A percentile compares a stretch with the other conserved stretches of the same genome.
Evolutionary conservation across 148 eudicot genomes (phyloP).

Genomic region (Bassia scoparia): DNA sequence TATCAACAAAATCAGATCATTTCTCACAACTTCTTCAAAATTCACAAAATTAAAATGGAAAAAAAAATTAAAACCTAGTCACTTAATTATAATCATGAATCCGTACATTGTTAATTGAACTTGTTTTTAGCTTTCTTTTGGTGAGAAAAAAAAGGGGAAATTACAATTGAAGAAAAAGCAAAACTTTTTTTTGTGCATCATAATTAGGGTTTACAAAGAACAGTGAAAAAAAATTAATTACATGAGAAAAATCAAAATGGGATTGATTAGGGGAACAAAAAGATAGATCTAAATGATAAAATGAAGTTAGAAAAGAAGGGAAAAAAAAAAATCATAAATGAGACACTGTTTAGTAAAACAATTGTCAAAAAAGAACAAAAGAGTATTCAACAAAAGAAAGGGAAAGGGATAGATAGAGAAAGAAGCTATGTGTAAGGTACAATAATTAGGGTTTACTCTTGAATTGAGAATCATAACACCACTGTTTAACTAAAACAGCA

Average conservation of each 20-base stretch:
- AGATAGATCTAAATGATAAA: conserved; percentile 20
- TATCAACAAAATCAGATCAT: too few species aligned
- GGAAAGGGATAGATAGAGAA: not conserved
- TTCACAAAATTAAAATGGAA: too few species aligned
- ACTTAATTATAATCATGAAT: too few species aligned
- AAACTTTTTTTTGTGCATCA: not conserved
- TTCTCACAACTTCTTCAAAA: too few species aligned
- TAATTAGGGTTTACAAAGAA: conserved; percentile 29
- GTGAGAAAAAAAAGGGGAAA: not conserved
- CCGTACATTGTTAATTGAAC: too few species aligned
- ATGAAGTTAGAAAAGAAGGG: conserved; percentile 11
- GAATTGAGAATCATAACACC: conserved; percentile 21
- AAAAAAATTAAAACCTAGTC: too few species aligned
- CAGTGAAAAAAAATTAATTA: conserved; percentile 12
- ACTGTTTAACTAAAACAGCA: not conserved
- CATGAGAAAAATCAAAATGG: not conserved
- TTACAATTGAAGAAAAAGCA: not conserved
- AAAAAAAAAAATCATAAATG: not conserved
- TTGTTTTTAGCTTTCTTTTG: too few species aligned
- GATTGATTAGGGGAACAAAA: not conserved
- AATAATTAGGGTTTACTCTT: conserved; percentile 33
- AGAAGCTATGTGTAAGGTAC: conserved; percentile 8
- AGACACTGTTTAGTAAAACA: not conserved
- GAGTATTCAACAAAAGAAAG: not conserved
- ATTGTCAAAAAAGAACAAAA: not conserved